phyloP scores from a whole-genome alignment of 345 rosid species.

The Alliaria petiolata region DNA sequence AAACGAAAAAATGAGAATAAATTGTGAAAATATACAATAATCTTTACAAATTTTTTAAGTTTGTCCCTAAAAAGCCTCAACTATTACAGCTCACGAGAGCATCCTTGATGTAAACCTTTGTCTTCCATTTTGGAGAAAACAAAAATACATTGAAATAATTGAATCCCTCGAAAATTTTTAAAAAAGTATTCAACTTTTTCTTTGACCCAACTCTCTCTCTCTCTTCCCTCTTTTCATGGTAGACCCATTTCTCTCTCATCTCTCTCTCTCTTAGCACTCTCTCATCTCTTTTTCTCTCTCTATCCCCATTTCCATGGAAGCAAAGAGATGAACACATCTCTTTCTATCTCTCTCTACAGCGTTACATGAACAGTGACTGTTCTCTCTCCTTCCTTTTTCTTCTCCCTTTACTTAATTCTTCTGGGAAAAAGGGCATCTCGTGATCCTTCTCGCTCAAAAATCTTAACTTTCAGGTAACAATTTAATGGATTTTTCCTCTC shows the following conservation, averaged over 20 bases:
- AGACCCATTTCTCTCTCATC: slow-evolving; percentile 42
- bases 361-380: slow-evolving; percentile 27
- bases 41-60: neutral
- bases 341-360: slow-evolving; percentile 38
- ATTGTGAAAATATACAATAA: neutral
- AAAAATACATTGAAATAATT: slow-evolving; percentile 30
- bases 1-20: too few relatives aligned
- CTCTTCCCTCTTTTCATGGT: slow-evolving; percentile 40
- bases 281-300: slow-evolving; percentile 26
- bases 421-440: slow-evolving; percentile 1
- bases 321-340: slow-evolving; percentile 26
- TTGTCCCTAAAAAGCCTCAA: slow-evolving; percentile 18
- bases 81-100: slow-evolving; percentile 29
- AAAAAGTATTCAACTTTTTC: slow-evolving; percentile 32
- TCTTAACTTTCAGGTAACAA: slow-evolving; percentile 22
- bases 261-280: slow-evolving; percentile 31
- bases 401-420: slow-evolving; percentile 13
- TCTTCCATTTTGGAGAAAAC: slow-evolving; percentile 35
- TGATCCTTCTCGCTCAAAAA: slow-evolving; percentile 22
- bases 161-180: slow-evolving; percentile 14
- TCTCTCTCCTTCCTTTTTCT: slow-evolving; percentile 24
- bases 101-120: slow-evolving; percentile 33
- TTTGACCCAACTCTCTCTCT: slow-evolving; percentile 47
- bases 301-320: slow-evolving; percentile 45
- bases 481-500: neutral